phyloP scores from a whole-genome alignment of 2,329 filamentous ascomycete species.

The Rugonectria rugulosa region DNA sequence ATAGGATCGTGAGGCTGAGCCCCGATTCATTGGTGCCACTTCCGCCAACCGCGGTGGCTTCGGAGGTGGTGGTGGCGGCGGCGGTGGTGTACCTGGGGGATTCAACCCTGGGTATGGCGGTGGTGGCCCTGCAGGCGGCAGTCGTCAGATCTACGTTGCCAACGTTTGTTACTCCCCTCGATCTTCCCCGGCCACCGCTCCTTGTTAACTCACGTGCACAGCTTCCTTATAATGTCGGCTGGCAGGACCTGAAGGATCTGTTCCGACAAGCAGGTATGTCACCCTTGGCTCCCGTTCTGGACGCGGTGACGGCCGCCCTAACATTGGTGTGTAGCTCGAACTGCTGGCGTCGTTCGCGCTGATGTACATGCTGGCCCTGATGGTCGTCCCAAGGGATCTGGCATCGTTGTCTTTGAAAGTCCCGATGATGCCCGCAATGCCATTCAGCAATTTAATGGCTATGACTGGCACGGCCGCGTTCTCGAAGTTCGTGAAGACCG shows the following conservation, averaged over 20 bases:
- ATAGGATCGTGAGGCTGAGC: slow-evolving; percentile 96
- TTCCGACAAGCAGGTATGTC: slow-evolving; percentile 96
- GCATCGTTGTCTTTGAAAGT: slow-evolving; percentile 95
- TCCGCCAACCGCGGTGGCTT: slow-evolving; percentile 69
- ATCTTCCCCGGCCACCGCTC: slow-evolving; percentile 18
- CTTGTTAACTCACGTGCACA: slow-evolving; percentile 49
- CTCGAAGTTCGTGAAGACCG: slow-evolving; percentile 97
- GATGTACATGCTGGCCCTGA: slow-evolving; percentile 94
- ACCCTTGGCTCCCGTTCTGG: background rate
- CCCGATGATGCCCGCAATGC: slow-evolving; percentile 94
- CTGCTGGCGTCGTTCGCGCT: slow-evolving; percentile 87
- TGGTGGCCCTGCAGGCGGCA: slow-evolving; percentile 58
- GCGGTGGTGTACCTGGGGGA: slow-evolving; percentile 50
- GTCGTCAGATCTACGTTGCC: slow-evolving; percentile 94
- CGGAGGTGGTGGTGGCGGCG: slow-evolving; percentile 54
- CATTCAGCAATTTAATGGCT: slow-evolving; percentile 97
- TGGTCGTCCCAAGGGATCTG: slow-evolving; percentile 93
- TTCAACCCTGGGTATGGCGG: slow-evolving; percentile 65
- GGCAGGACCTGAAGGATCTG: slow-evolving; percentile 98
- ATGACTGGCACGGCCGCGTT: slow-evolving; percentile 94
- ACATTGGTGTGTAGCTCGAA: slow-evolving; percentile 51
- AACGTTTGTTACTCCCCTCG: slow-evolving; percentile 78
- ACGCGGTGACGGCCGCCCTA: slow-evolving; percentile 15
- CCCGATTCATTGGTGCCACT: slow-evolving; percentile 86
- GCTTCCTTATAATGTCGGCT: slow-evolving; percentile 97